phyloP scores from a whole-genome alignment of 2,329 filamentous ascomycete species.

The Dactylellina haptotyla region DNA sequence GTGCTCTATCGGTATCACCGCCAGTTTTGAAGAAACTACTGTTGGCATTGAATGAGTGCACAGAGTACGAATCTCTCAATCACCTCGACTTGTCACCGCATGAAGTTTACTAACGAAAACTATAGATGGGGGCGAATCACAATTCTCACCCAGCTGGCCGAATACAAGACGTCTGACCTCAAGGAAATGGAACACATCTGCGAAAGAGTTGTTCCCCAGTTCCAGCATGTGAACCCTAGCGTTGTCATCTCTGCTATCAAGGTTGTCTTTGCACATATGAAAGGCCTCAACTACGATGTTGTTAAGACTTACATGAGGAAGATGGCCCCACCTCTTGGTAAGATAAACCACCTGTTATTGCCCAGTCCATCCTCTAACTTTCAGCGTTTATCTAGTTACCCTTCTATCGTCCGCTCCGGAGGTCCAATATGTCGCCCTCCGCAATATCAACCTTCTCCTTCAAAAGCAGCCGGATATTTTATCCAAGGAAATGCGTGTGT shows the following conservation, averaged over 20 bases:
- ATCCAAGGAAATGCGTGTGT: slow-evolving; percentile 95
- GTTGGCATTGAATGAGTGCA: slow-evolving; percentile 96
- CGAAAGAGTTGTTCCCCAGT: slow-evolving; percentile 93
- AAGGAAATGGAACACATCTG: slow-evolving; percentile 99
- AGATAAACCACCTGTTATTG: slow-evolving; percentile 54
- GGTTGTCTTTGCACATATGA: slow-evolving; percentile 97
- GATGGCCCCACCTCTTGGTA: slow-evolving; percentile 95
- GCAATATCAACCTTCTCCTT: slow-evolving; percentile 94
- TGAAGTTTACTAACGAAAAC: slow-evolving; percentile 18
- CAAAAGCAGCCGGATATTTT: slow-evolving; percentile 97
- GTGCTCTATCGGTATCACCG: slow-evolving; percentile 82
- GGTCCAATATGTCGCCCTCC: slow-evolving; percentile 94
- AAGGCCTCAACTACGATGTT: slow-evolving; percentile 78
- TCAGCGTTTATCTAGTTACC: slow-evolving; percentile 73
- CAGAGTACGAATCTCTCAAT: slow-evolving; percentile 67
- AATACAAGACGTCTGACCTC: slow-evolving; percentile 85
- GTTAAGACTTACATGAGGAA: slow-evolving; percentile 92
- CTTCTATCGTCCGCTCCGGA: slow-evolving; percentile 94
- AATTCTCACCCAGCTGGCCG: slow-evolving; percentile 86
- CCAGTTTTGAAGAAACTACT: slow-evolving; percentile 91
- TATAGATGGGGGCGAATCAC: slow-evolving; percentile 86
- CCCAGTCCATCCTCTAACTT: neutral
- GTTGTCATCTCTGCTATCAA: slow-evolving; percentile 98
- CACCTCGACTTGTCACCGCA: neutral
- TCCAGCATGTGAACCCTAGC: slow-evolving; percentile 97